These are phyloP conservation scores for Coix lacrymajobi DNA, from an alignment of 176 grass and related monocot species.

Conservation along the genomic window DNA sequence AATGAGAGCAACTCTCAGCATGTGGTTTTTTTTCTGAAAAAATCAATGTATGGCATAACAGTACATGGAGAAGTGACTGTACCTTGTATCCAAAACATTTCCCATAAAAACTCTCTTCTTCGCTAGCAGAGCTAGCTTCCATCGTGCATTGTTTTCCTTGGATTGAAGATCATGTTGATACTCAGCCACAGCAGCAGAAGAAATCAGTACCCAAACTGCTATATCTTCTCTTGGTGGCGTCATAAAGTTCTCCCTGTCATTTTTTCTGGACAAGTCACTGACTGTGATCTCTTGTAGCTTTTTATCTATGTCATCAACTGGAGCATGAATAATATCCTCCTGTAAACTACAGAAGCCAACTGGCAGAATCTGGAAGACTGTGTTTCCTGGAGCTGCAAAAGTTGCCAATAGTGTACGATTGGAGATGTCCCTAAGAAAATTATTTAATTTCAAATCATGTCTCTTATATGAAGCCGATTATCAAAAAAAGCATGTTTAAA, in stretches of 20 bases:
- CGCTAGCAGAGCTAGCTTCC: conserved; percentile 71
- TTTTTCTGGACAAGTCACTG: conserved; percentile 20
- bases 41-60: conserved; percentile 10
- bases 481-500: conserved; percentile 6
- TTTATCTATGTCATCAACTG: conserved; percentile 37
- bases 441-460: conserved; percentile 7
- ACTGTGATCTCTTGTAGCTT: conserved; percentile 27
- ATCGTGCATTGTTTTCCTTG: conserved; percentile 44
- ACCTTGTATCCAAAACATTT: conserved; percentile 79
- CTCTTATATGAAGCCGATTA: conserved; percentile 7
- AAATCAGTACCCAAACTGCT: conserved; percentile 84
- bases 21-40: background rate
- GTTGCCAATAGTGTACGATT: conserved; percentile 28
- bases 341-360: conserved; percentile 59
- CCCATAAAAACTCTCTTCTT: conserved; percentile 57
- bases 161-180: conserved; percentile 46
- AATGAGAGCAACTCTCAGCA: conserved; percentile 1
- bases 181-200: conserved; percentile 59
- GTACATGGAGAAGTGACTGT: conserved; percentile 31
- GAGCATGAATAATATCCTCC: conserved; percentile 38
- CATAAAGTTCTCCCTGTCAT: conserved; percentile 16
- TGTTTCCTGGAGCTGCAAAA: conserved; percentile 47
- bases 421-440: conserved; percentile 53
- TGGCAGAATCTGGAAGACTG: conserved; percentile 69
- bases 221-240: conserved; percentile 46